Conservation (phyloP, 2,329 filamentous ascomycete genomes). For the Fusarium tuaranense region DNA sequence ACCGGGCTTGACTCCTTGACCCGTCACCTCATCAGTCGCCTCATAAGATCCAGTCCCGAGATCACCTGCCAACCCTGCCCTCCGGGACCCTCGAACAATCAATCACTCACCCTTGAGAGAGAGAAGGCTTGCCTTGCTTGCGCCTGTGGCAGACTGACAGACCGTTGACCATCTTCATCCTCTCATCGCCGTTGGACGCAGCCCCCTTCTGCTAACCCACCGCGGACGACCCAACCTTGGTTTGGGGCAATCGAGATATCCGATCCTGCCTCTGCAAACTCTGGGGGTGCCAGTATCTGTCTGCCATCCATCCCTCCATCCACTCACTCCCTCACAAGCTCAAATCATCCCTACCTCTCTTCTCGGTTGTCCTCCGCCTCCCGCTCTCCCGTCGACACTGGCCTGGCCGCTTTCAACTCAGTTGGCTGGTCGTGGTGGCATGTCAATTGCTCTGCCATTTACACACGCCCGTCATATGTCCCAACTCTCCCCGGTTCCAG, state of each 20-base stretch:
- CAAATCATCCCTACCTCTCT: slow-evolving; percentile 19
- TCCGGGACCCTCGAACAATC: slow-evolving; percentile 21
- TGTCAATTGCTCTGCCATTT: slow-evolving; percentile 29
- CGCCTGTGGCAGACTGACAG: slow-evolving; percentile 28
- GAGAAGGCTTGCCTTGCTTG: slow-evolving; percentile 19
- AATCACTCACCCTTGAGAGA: slow-evolving; percentile 23
- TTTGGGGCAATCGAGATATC: slow-evolving; percentile 44
- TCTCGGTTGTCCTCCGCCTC: slow-evolving; percentile 10
- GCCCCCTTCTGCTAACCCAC: slow-evolving; percentile 24
- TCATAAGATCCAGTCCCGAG: slow-evolving; percentile 38
- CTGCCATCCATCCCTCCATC: slow-evolving; percentile 7
- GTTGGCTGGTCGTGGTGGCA: slow-evolving; percentile 30
- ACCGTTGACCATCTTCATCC: slow-evolving; percentile 25
- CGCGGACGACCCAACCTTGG: slow-evolving; percentile 18
- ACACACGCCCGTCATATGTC: slow-evolving; percentile 22
- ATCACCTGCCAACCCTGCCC: slow-evolving; percentile 39
- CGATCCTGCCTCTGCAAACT: slow-evolving; percentile 27
- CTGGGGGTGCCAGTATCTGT: slow-evolving; percentile 32
- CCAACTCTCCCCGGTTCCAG: slow-evolving; percentile 21
- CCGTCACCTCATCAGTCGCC: slow-evolving; percentile 42
- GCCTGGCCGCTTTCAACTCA: slow-evolving; percentile 14
- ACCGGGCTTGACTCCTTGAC: slow-evolving; percentile 25
- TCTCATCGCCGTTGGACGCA: slow-evolving; percentile 35
- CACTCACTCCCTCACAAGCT: slow-evolving; percentile 23
- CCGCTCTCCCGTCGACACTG: slow-evolving; percentile 18